Conservation (phyloP, 129 eudicot species). For the Saposhnikovia divaricata region DNA sequence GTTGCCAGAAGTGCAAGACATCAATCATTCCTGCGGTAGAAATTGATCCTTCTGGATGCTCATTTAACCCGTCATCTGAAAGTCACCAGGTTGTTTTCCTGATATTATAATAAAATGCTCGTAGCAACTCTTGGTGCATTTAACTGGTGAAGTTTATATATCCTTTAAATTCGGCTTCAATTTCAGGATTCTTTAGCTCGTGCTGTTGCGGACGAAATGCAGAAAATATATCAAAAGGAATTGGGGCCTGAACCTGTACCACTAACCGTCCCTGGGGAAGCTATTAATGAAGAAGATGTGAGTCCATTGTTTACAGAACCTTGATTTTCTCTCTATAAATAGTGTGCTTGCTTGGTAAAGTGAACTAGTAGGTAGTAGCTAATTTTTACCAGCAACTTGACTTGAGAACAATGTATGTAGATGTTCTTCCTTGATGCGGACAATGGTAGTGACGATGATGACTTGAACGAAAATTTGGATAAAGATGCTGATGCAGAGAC, state of each 20-base stretch:
- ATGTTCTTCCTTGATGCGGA: conserved; percentile 86
- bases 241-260: conserved; percentile 86
- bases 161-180: background rate
- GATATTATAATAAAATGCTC: background rate
- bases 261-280: conserved; percentile 66
- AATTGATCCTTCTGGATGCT: conserved; percentile 87
- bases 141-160: background rate
- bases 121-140: background rate
- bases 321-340: background rate
- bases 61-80: conserved; percentile 71
- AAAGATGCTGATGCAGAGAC: conserved; percentile 35
- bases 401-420: conserved; percentile 29
- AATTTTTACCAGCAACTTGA: background rate
- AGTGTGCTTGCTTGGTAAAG: background rate
- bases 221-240: conserved; percentile 65
- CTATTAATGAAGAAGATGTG: conserved; percentile 70
- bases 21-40: conserved; percentile 80
- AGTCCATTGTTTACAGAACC: conserved; percentile 18
- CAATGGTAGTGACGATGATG: conserved; percentile 50
- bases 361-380: conserved; percentile 1
- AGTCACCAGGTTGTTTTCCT: conserved; percentile 63
- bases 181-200: conserved; percentile 60
- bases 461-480: conserved; percentile 27
- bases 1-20: conserved; percentile 42
- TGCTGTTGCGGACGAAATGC: conserved; percentile 96